Conservation (phyloP, 2,329 filamentous ascomycete species). For the Pseudogymnoascus sp. region DNA sequence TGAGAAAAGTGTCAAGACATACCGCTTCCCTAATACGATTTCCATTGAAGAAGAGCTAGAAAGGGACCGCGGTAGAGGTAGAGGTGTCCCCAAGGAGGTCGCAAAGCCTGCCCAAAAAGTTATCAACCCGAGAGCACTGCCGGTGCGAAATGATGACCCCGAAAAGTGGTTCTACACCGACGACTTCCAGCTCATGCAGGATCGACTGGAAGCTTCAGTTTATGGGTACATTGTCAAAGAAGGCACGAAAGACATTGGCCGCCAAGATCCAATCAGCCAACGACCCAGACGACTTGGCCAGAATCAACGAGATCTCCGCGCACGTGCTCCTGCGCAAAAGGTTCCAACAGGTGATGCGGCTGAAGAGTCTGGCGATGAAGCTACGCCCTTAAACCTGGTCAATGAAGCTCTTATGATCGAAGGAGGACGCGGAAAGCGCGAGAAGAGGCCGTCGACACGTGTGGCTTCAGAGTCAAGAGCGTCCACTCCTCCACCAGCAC, state of each 20-base stretch:
- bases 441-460: not conserved
- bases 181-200: slow-evolving; percentile 31
- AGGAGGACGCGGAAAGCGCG: slow-evolving; percentile 15
- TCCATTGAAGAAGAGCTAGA: slow-evolving; percentile 6
- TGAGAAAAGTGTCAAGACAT: slow-evolving; percentile 34
- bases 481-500: slow-evolving; percentile 22
- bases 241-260: slow-evolving; percentile 47
- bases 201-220: slow-evolving; percentile 49
- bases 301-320: slow-evolving; percentile 7
- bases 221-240: slow-evolving; percentile 56
- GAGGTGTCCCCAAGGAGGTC: not conserved
- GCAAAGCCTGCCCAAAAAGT: slow-evolving; percentile 4
- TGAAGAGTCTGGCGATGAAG: slow-evolving; percentile 10
- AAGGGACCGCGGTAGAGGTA: not conserved
- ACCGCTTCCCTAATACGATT: slow-evolving; percentile 4
- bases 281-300: slow-evolving; percentile 21
- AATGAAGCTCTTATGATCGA: slow-evolving; percentile 4
- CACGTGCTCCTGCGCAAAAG: slow-evolving; percentile 8
- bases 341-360: slow-evolving; percentile 17
- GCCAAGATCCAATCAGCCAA: slow-evolving; percentile 51
- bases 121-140: slow-evolving; percentile 2
- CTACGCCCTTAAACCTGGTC: not conserved
- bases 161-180: slow-evolving; percentile 9
- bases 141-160: not conserved
- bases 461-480: slow-evolving; percentile 11